Percentiles rank a stretch among this genome's conserved stretches.
Evolutionary conservation across 176 grass and related monocot genomes (phyloP).

Genomic region (Areca catechu): DNA sequence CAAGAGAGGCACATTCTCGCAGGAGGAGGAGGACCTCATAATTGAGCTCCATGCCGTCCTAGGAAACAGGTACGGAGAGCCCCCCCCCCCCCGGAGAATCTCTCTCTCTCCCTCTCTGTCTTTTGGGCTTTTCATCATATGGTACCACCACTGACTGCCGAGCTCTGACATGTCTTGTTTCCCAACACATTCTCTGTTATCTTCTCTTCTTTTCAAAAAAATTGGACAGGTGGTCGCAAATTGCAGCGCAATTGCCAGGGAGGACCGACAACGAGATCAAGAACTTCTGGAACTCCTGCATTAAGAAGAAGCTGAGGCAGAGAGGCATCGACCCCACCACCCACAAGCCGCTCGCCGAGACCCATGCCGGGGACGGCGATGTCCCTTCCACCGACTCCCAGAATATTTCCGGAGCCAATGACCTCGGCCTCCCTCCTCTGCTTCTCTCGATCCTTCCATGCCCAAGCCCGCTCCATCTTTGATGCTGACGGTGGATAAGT

Average conservation of each 20-base stretch:
- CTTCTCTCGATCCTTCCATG: neutral
- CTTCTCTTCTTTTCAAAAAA: neutral
- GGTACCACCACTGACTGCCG: no score
- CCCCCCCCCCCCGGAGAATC: no score
- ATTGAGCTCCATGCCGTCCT: slow-evolving; percentile 30
- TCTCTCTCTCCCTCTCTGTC: neutral
- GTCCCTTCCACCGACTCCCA: slow-evolving; percentile 19
- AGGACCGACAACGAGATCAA: slow-evolving; percentile 67
- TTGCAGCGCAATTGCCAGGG: slow-evolving; percentile 52
- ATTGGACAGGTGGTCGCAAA: slow-evolving; percentile 48
- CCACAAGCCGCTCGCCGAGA: slow-evolving; percentile 30
- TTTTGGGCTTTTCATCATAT: neutral
- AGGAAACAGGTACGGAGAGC: slow-evolving; percentile 44
- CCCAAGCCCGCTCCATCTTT: slow-evolving; percentile 2
- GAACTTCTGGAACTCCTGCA: slow-evolving; percentile 60
- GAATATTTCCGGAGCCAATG: neutral
- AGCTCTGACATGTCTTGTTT: no score
- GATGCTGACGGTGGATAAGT: slow-evolving; percentile 22
- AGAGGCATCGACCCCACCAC: slow-evolving; percentile 50
- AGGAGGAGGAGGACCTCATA: slow-evolving; percentile 23
- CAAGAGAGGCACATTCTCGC: slow-evolving; percentile 24
- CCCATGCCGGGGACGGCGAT: slow-evolving; percentile 18
- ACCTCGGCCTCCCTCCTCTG: neutral
- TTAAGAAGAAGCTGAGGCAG: slow-evolving; percentile 56
- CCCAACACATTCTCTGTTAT: no score